phyloP scores from a whole-genome alignment of 2,329 filamentous ascomycete species.

The Dactylonectria macrodidyma region DNA sequence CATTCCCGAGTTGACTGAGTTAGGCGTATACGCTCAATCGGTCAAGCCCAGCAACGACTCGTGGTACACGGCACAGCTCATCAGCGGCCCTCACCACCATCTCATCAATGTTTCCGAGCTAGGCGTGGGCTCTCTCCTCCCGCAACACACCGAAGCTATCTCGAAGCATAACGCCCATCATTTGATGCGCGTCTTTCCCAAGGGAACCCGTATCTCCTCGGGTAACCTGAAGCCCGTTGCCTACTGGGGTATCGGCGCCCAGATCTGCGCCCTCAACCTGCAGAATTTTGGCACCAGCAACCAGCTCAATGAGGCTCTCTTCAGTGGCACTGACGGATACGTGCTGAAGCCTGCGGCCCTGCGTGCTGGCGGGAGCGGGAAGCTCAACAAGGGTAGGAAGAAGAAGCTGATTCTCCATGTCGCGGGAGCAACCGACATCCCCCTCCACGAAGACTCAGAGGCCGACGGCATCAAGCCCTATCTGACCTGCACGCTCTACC shows the following conservation, averaged over 20 bases:
- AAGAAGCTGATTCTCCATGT: slow-evolving; percentile 71
- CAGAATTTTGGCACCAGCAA: slow-evolving; percentile 77
- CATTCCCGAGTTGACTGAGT: slow-evolving; percentile 74
- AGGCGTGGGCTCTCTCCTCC: slow-evolving; percentile 67
- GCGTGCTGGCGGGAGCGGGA: slow-evolving; percentile 68
- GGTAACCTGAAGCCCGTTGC: slow-evolving; percentile 74
- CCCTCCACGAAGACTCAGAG: slow-evolving; percentile 65
- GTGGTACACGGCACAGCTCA: slow-evolving; percentile 70
- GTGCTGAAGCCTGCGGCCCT: slow-evolving; percentile 75
- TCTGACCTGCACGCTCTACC: slow-evolving; percentile 75
- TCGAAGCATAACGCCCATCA: slow-evolving; percentile 73
- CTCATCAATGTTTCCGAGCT: slow-evolving; percentile 80
- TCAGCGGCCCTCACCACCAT: slow-evolving; percentile 74
- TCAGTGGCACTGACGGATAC: slow-evolving; percentile 75
- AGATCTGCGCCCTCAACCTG: slow-evolving; percentile 80
- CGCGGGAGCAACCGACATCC: slow-evolving; percentile 74
- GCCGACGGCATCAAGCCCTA: slow-evolving; percentile 73
- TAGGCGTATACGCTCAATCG: slow-evolving; percentile 79
- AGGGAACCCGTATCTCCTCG: slow-evolving; percentile 78
- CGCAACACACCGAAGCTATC: slow-evolving; percentile 62
- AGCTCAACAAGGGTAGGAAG: slow-evolving; percentile 60
- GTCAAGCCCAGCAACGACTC: slow-evolving; percentile 77
- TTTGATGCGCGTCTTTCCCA: slow-evolving; percentile 80
- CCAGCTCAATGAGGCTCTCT: slow-evolving; percentile 79
- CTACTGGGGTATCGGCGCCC: slow-evolving; percentile 78